Evolutionary conservation across 192 early-diverging fungal genomes (phyloP).

Genomic region (Coemansia sp.): DNA sequence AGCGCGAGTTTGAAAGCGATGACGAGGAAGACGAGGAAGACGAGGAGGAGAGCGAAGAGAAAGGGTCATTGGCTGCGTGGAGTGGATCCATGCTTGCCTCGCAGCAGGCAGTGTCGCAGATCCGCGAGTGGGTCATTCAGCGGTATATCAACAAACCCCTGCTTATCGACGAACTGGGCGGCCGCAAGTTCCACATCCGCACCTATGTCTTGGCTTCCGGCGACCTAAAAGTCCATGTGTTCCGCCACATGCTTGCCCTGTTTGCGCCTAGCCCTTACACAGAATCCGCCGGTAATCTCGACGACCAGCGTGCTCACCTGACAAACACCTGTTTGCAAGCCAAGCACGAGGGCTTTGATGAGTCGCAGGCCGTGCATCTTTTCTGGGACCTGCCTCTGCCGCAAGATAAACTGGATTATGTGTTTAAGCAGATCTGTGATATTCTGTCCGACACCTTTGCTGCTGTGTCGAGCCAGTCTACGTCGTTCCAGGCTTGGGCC

Average conservation of each 20-base stretch:
- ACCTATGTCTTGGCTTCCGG: conserved; percentile 60
- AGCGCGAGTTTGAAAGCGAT: conserved; percentile 35
- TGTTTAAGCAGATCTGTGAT: conserved; percentile 57
- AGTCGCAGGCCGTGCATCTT: conserved; percentile 50
- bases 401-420: conserved; percentile 30
- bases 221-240: conserved; percentile 57
- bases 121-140: conserved; percentile 68
- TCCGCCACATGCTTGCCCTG: conserved; percentile 60
- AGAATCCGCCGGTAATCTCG: conserved; percentile 31
- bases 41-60: conserved; percentile 7
- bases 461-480: conserved; percentile 57
- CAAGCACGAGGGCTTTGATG: conserved; percentile 48
- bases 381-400: conserved; percentile 57
- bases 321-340: conserved; percentile 67
- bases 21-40: conserved; percentile 44
- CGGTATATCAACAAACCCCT: conserved; percentile 60
- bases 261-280: conserved; percentile 58
- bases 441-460: conserved; percentile 58
- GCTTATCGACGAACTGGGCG: conserved; percentile 31
- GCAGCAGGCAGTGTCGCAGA: conserved; percentile 49
- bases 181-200: conserved; percentile 66
- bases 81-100: conserved; percentile 2
- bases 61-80: not conserved
- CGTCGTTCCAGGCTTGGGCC: conserved; percentile 59
- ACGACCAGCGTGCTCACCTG: conserved; percentile 54